phyloP scores from a whole-genome alignment of 164 flowering plant genomes.

The Cinnamomum micranthum region DNA sequence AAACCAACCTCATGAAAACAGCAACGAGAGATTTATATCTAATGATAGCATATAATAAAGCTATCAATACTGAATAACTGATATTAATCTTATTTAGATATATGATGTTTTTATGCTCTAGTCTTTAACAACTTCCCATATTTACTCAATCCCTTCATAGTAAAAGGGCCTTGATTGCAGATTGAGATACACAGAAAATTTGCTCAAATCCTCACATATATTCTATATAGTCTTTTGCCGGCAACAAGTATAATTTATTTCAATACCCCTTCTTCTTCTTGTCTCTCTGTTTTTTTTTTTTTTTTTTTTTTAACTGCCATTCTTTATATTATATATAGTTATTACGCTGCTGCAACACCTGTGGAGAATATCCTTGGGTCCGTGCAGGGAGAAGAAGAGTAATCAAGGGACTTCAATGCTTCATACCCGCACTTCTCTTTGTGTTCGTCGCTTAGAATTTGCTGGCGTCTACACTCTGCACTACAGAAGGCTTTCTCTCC shows the following conservation, averaged over 20 bases:
- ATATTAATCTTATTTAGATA: background rate
- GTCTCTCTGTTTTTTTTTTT: background rate
- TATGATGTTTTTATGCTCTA: background rate
- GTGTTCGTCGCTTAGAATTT: conserved; percentile 40
- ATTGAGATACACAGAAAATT: background rate
- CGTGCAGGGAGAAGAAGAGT: conserved; percentile 46
- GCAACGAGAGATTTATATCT: background rate
- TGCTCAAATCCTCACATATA: background rate
- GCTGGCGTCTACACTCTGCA: conserved; percentile 48
- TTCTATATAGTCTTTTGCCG: background rate
- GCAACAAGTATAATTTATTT: conserved; percentile 1
- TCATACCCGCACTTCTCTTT: conserved; percentile 37
- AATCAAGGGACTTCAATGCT: conserved; percentile 28
- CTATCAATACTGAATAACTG: background rate
- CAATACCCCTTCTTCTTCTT: background rate
- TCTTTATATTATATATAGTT: background rate
- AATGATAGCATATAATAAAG: background rate
- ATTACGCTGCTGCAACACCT: conserved; percentile 50
- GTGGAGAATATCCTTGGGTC: conserved; percentile 33
- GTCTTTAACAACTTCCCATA: background rate
- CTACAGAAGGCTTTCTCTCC: conserved; percentile 68
- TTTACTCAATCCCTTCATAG: background rate
- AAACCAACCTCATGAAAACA: background rate
- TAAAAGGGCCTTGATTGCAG: background rate
- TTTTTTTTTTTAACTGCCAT: background rate